phyloP scores from a whole-genome alignment of 2,329 filamentous ascomycete species.

The Peltaster fructicola region DNA sequence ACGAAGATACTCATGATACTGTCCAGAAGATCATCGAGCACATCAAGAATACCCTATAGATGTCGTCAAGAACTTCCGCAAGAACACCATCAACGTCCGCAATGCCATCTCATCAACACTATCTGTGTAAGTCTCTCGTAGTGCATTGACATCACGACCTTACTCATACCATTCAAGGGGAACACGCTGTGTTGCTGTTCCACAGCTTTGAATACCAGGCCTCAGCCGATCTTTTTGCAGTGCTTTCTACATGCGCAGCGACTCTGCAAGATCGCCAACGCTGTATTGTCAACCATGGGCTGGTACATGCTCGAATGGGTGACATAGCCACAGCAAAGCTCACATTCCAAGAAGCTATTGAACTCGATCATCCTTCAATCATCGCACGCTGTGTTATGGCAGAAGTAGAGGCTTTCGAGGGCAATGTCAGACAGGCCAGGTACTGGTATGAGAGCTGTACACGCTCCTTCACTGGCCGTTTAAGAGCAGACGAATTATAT shows the following conservation, averaged over 20 bases:
- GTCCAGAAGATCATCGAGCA: slow-evolving; percentile 1
- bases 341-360: slow-evolving; percentile 11
- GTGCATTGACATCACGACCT: not conserved
- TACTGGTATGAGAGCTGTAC: no score
- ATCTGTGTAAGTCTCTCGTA: not conserved
- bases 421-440: no score
- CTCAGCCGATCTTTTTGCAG: slow-evolving; percentile 12
- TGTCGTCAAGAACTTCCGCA: not conserved
- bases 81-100: not conserved
- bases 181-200: slow-evolving; percentile 17
- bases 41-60: not conserved
- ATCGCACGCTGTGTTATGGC: no score
- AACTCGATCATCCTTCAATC: slow-evolving; percentile 5
- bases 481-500: no score
- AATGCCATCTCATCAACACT: not conserved
- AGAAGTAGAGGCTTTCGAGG: no score
- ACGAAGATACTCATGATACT: not conserved
- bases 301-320: slow-evolving; percentile 16
- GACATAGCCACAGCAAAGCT: slow-evolving; percentile 11
- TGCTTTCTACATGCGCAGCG: slow-evolving; percentile 8
- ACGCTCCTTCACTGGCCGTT: no score
- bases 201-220: slow-evolving; percentile 17
- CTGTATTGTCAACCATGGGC: slow-evolving; percentile 14
- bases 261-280: slow-evolving; percentile 6
- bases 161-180: slow-evolving; percentile 12